Evolutionary conservation across 805 yeast genomes (phyloP).

Genomic region (Starmera caribaea): DNA sequence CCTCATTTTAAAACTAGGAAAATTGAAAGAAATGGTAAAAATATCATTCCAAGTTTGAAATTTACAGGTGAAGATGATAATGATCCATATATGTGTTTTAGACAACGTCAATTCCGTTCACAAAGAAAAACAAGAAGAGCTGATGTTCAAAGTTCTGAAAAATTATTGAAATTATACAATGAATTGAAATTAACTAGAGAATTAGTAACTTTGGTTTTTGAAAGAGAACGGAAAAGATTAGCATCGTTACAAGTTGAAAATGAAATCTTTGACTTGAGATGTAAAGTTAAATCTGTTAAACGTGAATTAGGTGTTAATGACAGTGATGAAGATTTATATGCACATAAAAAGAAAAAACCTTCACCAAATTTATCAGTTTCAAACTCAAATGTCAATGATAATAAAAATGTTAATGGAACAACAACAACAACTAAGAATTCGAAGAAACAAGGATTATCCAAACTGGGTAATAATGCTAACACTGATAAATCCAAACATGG

Average conservation of each 20-base stretch:
- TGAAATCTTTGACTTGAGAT: slow-evolving; percentile 63
- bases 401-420: background rate
- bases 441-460: slow-evolving; percentile 13
- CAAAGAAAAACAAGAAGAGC: slow-evolving; percentile 95
- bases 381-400: background rate
- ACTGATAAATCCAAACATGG: slow-evolving; percentile 10
- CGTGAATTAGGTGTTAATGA: slow-evolving; percentile 69
- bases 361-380: slow-evolving; percentile 9
- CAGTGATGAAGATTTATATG: slow-evolving; percentile 73
- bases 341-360: slow-evolving; percentile 61
- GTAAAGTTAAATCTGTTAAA: slow-evolving; percentile 62
- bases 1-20: slow-evolving; percentile 77
- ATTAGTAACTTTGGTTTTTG: slow-evolving; percentile 58
- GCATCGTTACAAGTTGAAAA: slow-evolving; percentile 54
- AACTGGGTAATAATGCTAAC: slow-evolving; percentile 8
- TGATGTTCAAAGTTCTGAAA: slow-evolving; percentile 82
- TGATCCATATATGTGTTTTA: slow-evolving; percentile 92
- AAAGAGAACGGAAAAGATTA: slow-evolving; percentile 59
- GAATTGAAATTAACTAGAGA: slow-evolving; percentile 73
- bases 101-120: slow-evolving; percentile 91
- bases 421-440: slow-evolving; percentile 2
- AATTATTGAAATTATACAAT: slow-evolving; percentile 59
- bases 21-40: slow-evolving; percentile 55
- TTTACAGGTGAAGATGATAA: slow-evolving; percentile 83
- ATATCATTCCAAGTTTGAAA: slow-evolving; percentile 65